These are phyloP conservation scores for Rhodotorula sp. DNA, from an alignment of 1,284 basidiomycete genomes.

Conservation along the genomic window DNA sequence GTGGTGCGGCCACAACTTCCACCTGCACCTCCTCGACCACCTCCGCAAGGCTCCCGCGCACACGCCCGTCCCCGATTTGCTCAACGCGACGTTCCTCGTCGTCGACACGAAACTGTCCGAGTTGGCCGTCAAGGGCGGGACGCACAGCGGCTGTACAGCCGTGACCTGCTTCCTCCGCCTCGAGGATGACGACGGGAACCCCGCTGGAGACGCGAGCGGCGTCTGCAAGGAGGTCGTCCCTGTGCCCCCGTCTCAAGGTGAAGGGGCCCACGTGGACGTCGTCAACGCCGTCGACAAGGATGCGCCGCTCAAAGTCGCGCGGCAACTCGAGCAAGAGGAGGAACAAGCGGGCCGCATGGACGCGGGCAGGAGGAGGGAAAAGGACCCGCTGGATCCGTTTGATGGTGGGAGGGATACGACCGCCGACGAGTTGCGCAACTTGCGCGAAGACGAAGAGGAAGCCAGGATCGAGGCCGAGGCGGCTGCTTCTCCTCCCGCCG, in stretches of 20 bases:
- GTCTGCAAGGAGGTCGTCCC: slow-evolving; percentile 21
- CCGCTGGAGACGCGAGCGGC: slow-evolving; percentile 37
- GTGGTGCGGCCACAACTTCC: slow-evolving; percentile 96
- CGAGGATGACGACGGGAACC: slow-evolving; percentile 62
- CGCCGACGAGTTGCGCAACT: neutral
- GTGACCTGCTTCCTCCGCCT: slow-evolving; percentile 96
- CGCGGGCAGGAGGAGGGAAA: neutral
- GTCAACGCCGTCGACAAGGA: slow-evolving; percentile 7
- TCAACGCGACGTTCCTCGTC: slow-evolving; percentile 89
- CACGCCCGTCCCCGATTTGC: slow-evolving; percentile 73
- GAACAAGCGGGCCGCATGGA: neutral
- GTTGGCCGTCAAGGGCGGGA: slow-evolving; percentile 76
- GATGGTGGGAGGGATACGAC: neutral
- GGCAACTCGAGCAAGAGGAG: neutral
- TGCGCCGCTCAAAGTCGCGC: neutral
- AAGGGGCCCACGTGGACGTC: slow-evolving; percentile 8
- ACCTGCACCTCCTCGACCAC: slow-evolving; percentile 56
- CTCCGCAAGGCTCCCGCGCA: slow-evolving; percentile 53
- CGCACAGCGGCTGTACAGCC: slow-evolving; percentile 95
- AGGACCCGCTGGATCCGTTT: slow-evolving; percentile 1
- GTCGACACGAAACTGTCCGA: slow-evolving; percentile 70
- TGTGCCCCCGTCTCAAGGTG: neutral
- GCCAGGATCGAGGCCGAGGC: neutral
- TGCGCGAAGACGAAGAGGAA: neutral
- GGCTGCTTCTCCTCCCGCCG: neutral